Percentiles rank a stretch among this genome's conserved stretches.
These are phyloP conservation scores for Arachnopeziza araneosa DNA, from an alignment of 2,329 filamentous ascomycete species.

Conservation along the genomic window DNA sequence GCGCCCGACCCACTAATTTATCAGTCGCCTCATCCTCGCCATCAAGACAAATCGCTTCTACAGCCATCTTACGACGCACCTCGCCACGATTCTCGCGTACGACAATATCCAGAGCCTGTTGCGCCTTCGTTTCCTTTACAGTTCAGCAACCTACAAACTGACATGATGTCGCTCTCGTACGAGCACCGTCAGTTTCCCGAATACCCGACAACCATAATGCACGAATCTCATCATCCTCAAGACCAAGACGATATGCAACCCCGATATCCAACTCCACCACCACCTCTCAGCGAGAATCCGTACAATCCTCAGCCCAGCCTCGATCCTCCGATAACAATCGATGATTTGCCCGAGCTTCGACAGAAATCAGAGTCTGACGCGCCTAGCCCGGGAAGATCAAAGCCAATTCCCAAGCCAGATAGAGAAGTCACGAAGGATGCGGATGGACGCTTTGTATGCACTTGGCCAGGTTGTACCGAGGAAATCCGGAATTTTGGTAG, in stretches of 20 bases:
- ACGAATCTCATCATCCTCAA: slow-evolving; percentile 21
- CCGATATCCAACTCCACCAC: slow-evolving; percentile 28
- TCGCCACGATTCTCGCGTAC: neutral
- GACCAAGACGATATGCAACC: slow-evolving; percentile 26
- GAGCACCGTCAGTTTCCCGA: slow-evolving; percentile 24
- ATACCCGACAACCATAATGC: slow-evolving; percentile 27
- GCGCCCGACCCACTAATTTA: neutral
- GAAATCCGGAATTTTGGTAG: slow-evolving; percentile 63
- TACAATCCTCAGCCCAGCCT: slow-evolving; percentile 13
- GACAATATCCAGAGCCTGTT: neutral
- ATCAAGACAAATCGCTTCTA: neutral
- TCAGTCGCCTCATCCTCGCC: neutral
- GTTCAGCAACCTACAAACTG: neutral
- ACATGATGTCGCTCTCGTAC: slow-evolving; percentile 26
- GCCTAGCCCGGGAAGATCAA: slow-evolving; percentile 32
- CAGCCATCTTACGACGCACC: neutral
- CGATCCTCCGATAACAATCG: slow-evolving; percentile 17
- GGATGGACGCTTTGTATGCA: slow-evolving; percentile 74
- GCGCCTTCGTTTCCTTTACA: neutral
- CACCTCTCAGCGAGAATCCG: slow-evolving; percentile 25
- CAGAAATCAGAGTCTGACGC: slow-evolving; percentile 27
- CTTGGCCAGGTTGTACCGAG: slow-evolving; percentile 61
- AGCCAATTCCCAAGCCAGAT: slow-evolving; percentile 54
- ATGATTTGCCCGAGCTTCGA: slow-evolving; percentile 25
- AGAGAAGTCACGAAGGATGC: slow-evolving; percentile 55